Base-by-base conservation (phyloP, 106 monocot genomes). In the Acanthochlamys bracteata region DNA sequence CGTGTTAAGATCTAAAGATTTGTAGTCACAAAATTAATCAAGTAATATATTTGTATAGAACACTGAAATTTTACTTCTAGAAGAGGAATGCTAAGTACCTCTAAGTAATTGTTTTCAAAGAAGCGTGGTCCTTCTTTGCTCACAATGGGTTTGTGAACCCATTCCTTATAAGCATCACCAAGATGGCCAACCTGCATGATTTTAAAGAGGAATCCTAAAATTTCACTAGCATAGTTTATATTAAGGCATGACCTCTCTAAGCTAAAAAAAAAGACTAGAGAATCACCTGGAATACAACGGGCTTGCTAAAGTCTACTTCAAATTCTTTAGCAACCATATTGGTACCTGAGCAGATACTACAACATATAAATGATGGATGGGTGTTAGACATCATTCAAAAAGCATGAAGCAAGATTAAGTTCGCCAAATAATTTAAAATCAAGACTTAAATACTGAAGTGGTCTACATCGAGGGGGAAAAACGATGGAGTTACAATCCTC, bases 141-240 rank as follows among this genome's bases (percentile, higher is more conserved):
- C 39, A 87, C 79, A 66, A 92, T 92, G 0, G 87, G 87, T 55
- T 84, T 83, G 61, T 92, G 84, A 67, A 87, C 79, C 92, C 92
- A 92, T 52, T 92, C 84, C 58, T 92, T 76, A 39, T 92, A 92
- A 15, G 60, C 68, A 71, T 87, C 86, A 14, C 78, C 84, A 22
- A 92, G 84, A 82, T 92, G 84, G 2, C 92, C 92, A 41, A 92
- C 86, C 92, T 92, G 53, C 10, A 63, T 24, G 13, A 43, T 43
- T 8, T 8, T 43, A 43, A 43, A 43, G 7, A 43, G 13, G 7
- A 43, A 43, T 43, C 7, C 7, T 43, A 43, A 43, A 43, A 43
- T 43, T 43, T n/a, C n/a, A 43, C 7, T 43, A 43, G 13, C 13
- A 43, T 7, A 43, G 43, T 43, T 43, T 54, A 6, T 16, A 54